Evolutionary conservation across 805 yeast species (phyloP), one percentile per base, ranked within the genome.

Genomic region (Candida ascalaphidarum): DNA sequence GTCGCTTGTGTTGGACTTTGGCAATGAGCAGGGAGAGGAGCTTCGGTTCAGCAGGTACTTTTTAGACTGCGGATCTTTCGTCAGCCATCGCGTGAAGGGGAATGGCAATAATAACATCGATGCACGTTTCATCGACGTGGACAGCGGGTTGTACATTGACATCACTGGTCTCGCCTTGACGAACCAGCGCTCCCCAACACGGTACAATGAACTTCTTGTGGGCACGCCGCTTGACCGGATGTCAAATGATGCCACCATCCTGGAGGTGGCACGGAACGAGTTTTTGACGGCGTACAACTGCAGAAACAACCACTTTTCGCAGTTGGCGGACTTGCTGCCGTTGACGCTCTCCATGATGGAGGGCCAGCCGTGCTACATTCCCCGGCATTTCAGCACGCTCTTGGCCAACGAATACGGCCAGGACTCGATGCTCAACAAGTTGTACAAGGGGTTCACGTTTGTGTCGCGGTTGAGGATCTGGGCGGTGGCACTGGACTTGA

Each of bases 31-130:
- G 11, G 7, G 10, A 21, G 34, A 49, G 4, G 71, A 52, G 16
- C 57, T 68, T 29, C 79, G 81, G 1, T 62, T 68, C 42, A 81
- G 81, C 1, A 61, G 69, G 30, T 77, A 66, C 44, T 63, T 71
- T 30, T 34, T 76, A 24, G 55, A 49, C 28, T 46, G 53, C 30
- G 51, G 49, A 3, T 33, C 44, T 5, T 45, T 37, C 29, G 37
- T 49, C 21, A 38, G 33, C 22, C 23, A 27, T 11, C 36, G 58
- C 21, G 31, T 20, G 5, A 58, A 58, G 32, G 68, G 62, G 11
- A 62, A 64, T 34, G 76, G 75, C 3, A 46, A 51, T 32, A 71
- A 72, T 41, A 64, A 65, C 23, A 71, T 71, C 26, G 77, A 72
- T 46, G 77, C 76, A 2, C 48, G 77, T 14, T 66, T 68, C 33